phyloP scores from a whole-genome alignment of 2,329 filamentous ascomycete species.

The Scedosporium minutisporum region DNA sequence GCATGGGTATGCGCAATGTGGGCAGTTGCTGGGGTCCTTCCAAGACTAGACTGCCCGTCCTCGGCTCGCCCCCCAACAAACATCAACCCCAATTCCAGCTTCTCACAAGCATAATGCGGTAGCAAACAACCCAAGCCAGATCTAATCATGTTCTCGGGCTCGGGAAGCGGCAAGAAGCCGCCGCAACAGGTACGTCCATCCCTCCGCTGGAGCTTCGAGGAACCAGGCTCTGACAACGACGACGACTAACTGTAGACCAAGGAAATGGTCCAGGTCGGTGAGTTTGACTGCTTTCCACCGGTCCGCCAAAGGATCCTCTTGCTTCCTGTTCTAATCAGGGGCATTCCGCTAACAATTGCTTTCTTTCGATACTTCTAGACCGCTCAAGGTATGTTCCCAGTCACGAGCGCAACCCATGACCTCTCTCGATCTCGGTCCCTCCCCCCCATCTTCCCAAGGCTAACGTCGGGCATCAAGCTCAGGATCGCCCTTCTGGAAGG shows the following conservation, averaged over 20 bases:
- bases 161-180: slow-evolving; percentile 58
- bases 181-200: slow-evolving; percentile 54
- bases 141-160: slow-evolving; percentile 53
- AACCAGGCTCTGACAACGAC: not conserved
- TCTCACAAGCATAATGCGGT: not conserved
- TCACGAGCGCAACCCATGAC: not conserved
- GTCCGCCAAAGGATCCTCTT: not conserved
- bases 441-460: slow-evolving; percentile 3
- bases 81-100: not conserved
- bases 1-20: not conserved
- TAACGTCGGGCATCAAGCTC: slow-evolving; percentile 46
- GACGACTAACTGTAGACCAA: slow-evolving; percentile 24
- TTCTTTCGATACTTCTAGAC: slow-evolving; percentile 29
- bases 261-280: slow-evolving; percentile 99
- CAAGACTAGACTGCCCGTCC: not conserved
- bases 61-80: not conserved
- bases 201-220: slow-evolving; percentile 1
- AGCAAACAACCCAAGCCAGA: not conserved
- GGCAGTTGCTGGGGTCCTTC: not conserved
- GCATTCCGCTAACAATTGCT: not conserved
- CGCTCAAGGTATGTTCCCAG: slow-evolving; percentile 49
- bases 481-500: slow-evolving; percentile 80
- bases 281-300: slow-evolving; percentile 18
- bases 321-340: not conserved
- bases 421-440: not conserved